Evolutionary conservation across 257 asterid species (phyloP).

Genomic region (Penstemon eatonii): DNA sequence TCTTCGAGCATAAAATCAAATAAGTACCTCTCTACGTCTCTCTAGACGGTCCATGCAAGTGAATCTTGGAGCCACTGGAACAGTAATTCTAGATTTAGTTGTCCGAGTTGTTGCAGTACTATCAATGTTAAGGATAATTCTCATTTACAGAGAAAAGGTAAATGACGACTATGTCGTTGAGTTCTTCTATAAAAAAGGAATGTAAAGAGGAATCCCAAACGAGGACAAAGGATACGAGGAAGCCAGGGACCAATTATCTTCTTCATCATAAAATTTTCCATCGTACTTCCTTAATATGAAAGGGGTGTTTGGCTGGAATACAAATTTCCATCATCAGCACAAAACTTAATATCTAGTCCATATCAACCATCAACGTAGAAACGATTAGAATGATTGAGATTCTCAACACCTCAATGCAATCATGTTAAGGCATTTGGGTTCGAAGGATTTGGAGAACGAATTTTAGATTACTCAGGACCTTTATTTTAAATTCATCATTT

Average conservation of each 20-base stretch:
- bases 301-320: slow-evolving; percentile 50
- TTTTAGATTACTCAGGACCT: too few species aligned
- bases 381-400: too few species aligned
- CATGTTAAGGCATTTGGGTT: not conserved
- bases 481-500: too few species aligned
- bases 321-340: slow-evolving; percentile 33
- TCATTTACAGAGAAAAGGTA: slow-evolving; percentile 22
- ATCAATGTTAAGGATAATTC: slow-evolving; percentile 35
- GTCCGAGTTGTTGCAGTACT: slow-evolving; percentile 87
- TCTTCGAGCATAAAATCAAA: slow-evolving; percentile 18
- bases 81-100: slow-evolving; percentile 66
- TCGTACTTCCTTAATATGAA: slow-evolving; percentile 41
- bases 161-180: not conserved
- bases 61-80: slow-evolving; percentile 74
- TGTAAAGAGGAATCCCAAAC: slow-evolving; percentile 7
- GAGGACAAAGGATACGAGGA: slow-evolving; percentile 71
- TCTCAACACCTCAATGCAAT: not conserved
- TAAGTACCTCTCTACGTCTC: slow-evolving; percentile 74
- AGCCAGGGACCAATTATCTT: slow-evolving; percentile 78
- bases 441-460: too few species aligned
- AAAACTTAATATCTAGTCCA: not conserved
- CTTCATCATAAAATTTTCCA: slow-evolving; percentile 52
- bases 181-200: not conserved
- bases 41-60: slow-evolving; percentile 57
- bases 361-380: not conserved